Conservation (phyloP, 305 asterid species). For the Rubia peregrina region DNA sequence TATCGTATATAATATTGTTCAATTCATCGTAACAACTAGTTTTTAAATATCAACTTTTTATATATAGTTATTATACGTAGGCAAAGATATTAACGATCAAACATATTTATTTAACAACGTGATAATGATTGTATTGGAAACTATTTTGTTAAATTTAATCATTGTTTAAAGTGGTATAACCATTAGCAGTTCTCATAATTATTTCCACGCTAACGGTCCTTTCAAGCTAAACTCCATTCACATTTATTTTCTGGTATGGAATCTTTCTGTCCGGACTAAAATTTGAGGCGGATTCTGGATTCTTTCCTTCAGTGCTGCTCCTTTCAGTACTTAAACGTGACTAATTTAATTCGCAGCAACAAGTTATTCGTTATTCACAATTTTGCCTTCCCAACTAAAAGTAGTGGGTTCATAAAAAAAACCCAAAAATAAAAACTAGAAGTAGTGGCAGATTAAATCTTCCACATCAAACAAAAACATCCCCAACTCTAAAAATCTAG, state of each 20-base stretch:
- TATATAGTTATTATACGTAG: too few species aligned
- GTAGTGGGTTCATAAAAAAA: too few species aligned
- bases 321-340: background rate
- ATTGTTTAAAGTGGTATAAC: background rate
- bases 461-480: too few species aligned
- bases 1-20: too few species aligned
- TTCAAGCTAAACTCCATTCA: background rate
- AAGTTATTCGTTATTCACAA: background rate
- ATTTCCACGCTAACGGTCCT: background rate
- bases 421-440: background rate
- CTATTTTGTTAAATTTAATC: too few species aligned
- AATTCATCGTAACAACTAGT: too few species aligned
- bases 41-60: too few species aligned
- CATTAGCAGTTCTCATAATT: background rate
- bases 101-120: too few species aligned
- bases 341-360: background rate
- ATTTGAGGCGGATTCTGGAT: background rate
- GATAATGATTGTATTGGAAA: too few species aligned
- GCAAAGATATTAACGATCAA: too few species aligned
- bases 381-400: background rate
- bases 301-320: background rate
- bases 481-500: background rate
- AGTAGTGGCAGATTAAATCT: background rate
- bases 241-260: conserved; percentile 1
- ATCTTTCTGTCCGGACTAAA: background rate